Conservation (phyloP, 352 stramenopile species). For the Pythium myriotylum region DNA sequence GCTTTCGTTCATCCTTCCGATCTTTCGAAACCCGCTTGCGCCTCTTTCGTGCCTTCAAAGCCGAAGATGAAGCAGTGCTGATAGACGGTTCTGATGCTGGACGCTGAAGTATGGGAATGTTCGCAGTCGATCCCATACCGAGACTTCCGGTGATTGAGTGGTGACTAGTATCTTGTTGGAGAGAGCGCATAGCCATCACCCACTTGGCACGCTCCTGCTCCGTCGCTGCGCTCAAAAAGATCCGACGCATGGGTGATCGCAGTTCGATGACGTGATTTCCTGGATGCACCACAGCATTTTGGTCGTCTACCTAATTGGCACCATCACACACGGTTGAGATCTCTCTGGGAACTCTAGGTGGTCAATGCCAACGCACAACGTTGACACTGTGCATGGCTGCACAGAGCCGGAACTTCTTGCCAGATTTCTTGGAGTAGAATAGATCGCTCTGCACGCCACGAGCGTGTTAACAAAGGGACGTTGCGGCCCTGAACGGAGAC, state of each 20-base stretch:
- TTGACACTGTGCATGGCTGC: constrained; percentile 53
- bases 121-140: constrained; percentile 16
- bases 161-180: constrained; percentile 35
- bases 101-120: constrained; percentile 34
- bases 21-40: constrained; percentile 58
- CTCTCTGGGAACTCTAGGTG: no score
- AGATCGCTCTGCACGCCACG: constrained; percentile 50
- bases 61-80: constrained; percentile 23
- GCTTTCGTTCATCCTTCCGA: constrained; percentile 61
- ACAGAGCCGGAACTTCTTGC: constrained; percentile 65
- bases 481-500: not conserved
- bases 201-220: constrained; percentile 73
- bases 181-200: constrained; percentile 54
- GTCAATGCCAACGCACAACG: constrained; percentile 44
- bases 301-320: constrained; percentile 66
- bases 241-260: constrained; percentile 42
- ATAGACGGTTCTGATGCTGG: constrained; percentile 47
- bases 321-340: no score
- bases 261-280: constrained; percentile 85
- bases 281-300: constrained; percentile 73
- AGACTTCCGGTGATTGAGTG: constrained; percentile 26
- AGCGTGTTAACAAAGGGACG: not conserved
- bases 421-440: constrained; percentile 82
- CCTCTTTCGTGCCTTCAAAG: constrained; percentile 29
- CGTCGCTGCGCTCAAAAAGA: constrained; percentile 77